Base-by-base conservation (phyloP, 805 yeast genomes). In the Cyberlindnera bimundalis region DNA sequence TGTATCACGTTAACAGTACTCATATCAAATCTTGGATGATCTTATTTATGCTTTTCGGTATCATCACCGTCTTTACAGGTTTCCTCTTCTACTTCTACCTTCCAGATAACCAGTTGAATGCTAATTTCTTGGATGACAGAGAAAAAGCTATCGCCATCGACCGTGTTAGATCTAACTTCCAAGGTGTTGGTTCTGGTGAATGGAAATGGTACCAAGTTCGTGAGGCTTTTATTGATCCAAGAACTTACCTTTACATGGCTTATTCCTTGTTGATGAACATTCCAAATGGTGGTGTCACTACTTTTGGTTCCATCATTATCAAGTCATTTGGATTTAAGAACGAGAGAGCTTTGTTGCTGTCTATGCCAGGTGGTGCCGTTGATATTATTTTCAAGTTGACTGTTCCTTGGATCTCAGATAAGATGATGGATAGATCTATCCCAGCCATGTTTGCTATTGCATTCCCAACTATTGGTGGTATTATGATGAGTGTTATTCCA, bases 41-140 rank as follows among this genome's bases (percentile, higher is more conserved):
- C 13, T 50, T 76, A 2, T 81, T 69, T 50, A 59, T 81, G 29
- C 63, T 78, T 15, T 64, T 73, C 31, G 88, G 88, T 5, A 53
- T 65, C 13, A 63, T 78, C 42, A 77, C 84, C 1, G 55, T 76
- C 11, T 50, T 66, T 4, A 47, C 72, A 15, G 81, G 79, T 10
- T 33, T 70, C 13, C 30, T 67, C 2, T 59, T 71, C 40, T 44
- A 58, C 20, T 37, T 71, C 30, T 70, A 69, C 44, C 45, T 79
- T 21, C 82, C 82, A 15, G 71, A 72, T 48, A 50, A 55, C 13
- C 81, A 81, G 29, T 27, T 50, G 52, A 43, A 55, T 19, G 69
- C 74, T 5, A 64, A 66, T 65, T 61, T 60, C 29, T 59, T 62
- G 44, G 59, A 58, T 6, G 65, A 64, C 19, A 62, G 58, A 26